Conservation (phyloP, 192 early-diverging fungal genomes). For the Umbelopsis vinacea region DNA sequence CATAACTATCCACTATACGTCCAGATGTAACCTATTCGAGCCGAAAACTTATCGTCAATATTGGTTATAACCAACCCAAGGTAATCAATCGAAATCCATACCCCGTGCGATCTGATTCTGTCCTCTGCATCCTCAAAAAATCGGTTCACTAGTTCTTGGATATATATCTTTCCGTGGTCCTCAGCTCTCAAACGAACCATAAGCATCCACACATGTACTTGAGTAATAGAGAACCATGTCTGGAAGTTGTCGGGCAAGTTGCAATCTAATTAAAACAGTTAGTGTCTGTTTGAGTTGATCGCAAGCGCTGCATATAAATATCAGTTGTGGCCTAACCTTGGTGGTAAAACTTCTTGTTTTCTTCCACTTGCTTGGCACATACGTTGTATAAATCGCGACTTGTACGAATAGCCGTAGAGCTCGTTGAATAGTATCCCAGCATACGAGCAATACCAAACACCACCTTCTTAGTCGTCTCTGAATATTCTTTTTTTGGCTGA, state of each 20-base stretch:
- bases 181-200: conserved; percentile 82
- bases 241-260: conserved; percentile 87
- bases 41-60: not conserved
- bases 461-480: conserved; percentile 40
- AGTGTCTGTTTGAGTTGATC: not conserved
- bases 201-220: conserved; percentile 93
- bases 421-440: conserved; percentile 56
- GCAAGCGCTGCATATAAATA: not conserved
- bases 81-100: conserved; percentile 41
- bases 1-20: conserved; percentile 72
- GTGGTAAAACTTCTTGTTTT: conserved; percentile 53
- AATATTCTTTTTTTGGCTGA: conserved; percentile 29
- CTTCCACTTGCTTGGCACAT: conserved; percentile 50
- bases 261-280: conserved; percentile 43
- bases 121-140: conserved; percentile 91
- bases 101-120: conserved; percentile 81
- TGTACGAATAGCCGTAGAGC: conserved; percentile 55
- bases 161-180: conserved; percentile 76
- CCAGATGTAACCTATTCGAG: conserved; percentile 62
- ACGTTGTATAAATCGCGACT: conserved; percentile 54
- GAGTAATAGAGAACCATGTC: conserved; percentile 91
- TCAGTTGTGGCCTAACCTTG: conserved; percentile 35
- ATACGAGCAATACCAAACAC: conserved; percentile 49
- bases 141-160: conserved; percentile 84
- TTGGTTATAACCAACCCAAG: not conserved